Percentiles rank a stretch among this genome's conserved stretches.
phyloP scores from a whole-genome alignment of 768 basidiomycete genomes.

The Brasilioporus rufonigricans region DNA sequence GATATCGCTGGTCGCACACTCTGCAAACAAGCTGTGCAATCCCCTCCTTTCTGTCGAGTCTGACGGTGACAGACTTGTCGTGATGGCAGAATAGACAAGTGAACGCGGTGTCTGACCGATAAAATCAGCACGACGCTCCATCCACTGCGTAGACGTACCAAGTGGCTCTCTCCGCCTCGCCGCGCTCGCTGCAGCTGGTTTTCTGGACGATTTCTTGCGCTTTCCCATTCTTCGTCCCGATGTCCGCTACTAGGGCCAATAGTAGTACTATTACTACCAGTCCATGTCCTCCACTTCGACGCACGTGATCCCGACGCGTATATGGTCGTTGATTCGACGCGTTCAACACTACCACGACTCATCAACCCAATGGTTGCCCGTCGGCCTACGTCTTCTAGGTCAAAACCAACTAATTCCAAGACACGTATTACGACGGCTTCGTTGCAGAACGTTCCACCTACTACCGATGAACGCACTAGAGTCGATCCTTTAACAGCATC shows the following conservation, averaged over 20 bases:
- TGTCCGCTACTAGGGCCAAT: neutral
- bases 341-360: slow-evolving; percentile 13
- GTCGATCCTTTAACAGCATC: slow-evolving; percentile 25
- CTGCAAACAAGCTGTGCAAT: slow-evolving; percentile 77
- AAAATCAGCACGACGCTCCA: slow-evolving; percentile 2
- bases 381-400: slow-evolving; percentile 51
- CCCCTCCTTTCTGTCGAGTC: slow-evolving; percentile 83
- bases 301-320: slow-evolving; percentile 36
- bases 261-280: neutral
- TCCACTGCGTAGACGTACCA: slow-evolving; percentile 41
- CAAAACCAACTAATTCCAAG: slow-evolving; percentile 33
- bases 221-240: slow-evolving; percentile 62
- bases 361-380: slow-evolving; percentile 57
- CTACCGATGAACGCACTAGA: slow-evolving; percentile 18
- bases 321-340: slow-evolving; percentile 29
- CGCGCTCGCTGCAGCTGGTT: slow-evolving; percentile 63
- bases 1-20: slow-evolving; percentile 84
- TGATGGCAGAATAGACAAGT: slow-evolving; percentile 90
- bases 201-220: slow-evolving; percentile 86
- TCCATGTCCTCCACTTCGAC: neutral
- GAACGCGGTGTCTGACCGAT: slow-evolving; percentile 66
- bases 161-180: slow-evolving; percentile 68
- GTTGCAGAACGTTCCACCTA: slow-evolving; percentile 24
- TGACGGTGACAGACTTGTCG: slow-evolving; percentile 83
- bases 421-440: slow-evolving; percentile 49